Percentiles rank a stretch among this genome's conserved stretches.
Conservation (phyloP, 116 monocot genomes). For the Zostera marina region DNA sequence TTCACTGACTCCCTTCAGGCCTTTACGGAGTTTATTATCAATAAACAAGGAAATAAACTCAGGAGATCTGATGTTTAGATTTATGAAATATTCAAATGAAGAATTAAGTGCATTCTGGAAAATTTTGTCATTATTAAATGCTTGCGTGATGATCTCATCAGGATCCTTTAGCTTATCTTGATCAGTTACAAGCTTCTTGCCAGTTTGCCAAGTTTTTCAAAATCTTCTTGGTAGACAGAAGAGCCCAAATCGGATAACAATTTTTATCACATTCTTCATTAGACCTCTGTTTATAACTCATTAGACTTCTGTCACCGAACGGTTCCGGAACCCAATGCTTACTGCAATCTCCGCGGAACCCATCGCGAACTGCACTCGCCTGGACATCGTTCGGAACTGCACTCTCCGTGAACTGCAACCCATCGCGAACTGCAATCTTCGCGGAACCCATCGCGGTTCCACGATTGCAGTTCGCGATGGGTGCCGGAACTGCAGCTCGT, state of each 20-base stretch:
- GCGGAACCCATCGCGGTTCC: too few species aligned
- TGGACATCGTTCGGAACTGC: too few species aligned
- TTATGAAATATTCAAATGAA: slow-evolving; percentile 88
- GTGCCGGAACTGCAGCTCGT: too few species aligned
- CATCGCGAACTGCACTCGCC: too few species aligned
- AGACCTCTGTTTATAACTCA: slow-evolving; percentile 73
- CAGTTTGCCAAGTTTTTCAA: slow-evolving; percentile 77
- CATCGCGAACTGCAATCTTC: too few species aligned
- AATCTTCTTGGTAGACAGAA: slow-evolving; percentile 66
- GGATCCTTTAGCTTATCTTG: slow-evolving; percentile 80
- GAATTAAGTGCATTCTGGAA: slow-evolving; percentile 92
- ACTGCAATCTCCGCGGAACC: too few species aligned
- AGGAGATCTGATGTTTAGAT: slow-evolving; percentile 77
- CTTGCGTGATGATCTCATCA: slow-evolving; percentile 56
- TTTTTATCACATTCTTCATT: slow-evolving; percentile 70
- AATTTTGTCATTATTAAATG: slow-evolving; percentile 80
- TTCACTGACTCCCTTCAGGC: slow-evolving; percentile 64
- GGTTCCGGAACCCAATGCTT: too few species aligned
- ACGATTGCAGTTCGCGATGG: too few species aligned
- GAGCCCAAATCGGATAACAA: slow-evolving; percentile 80
- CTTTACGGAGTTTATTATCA: slow-evolving; percentile 80
- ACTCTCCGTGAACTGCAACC: too few species aligned
- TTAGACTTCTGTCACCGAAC: too few species aligned
- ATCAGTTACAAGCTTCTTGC: slow-evolving; percentile 67
- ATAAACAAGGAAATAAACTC: slow-evolving; percentile 87